Evolutionary conservation across 345 rosid species (phyloP).

Genomic region (Pistacia vera): DNA sequence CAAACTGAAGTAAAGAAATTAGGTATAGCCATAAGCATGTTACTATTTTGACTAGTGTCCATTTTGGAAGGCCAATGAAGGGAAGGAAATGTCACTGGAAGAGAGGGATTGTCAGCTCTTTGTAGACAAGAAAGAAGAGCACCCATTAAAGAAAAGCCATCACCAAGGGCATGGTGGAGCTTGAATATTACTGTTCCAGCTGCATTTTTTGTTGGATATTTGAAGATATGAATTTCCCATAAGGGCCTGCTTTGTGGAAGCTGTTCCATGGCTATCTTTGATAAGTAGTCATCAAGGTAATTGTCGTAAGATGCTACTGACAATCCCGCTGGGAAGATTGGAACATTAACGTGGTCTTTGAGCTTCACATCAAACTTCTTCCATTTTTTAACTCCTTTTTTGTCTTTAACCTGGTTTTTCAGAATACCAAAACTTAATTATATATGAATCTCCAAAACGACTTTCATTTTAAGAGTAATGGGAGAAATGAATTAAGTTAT

Average conservation of each 20-base stretch:
- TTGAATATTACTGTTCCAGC: constrained; percentile 41
- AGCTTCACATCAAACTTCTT: constrained; percentile 39
- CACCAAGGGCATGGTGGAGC: constrained; percentile 63
- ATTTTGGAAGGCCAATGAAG: constrained; percentile 3
- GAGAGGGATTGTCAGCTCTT: constrained; percentile 50
- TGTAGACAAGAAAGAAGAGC: constrained; percentile 56
- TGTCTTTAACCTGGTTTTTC: constrained; percentile 28
- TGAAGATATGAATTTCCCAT: constrained; percentile 59
- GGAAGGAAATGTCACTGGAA: constrained; percentile 45
- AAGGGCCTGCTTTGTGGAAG: constrained; percentile 39
- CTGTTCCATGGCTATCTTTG: constrained; percentile 28
- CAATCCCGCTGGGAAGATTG: constrained; percentile 31
- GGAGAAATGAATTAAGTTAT: neutral
- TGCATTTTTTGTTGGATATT: constrained; percentile 39
- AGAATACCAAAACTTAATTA: neutral
- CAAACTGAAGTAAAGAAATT: constrained; percentile 15
- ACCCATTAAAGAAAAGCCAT: constrained; percentile 55
- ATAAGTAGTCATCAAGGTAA: constrained; percentile 31
- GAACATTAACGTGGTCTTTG: constrained; percentile 32
- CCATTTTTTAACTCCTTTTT: constrained; percentile 32
- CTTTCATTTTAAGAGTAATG: neutral
- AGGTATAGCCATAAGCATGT: neutral
- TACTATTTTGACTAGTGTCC: neutral
- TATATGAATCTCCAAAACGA: too few species aligned
- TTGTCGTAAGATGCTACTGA: constrained; percentile 36